Conservation (phyloP, 768 basidiomycete genomes). For the Mycena floridula region DNA sequence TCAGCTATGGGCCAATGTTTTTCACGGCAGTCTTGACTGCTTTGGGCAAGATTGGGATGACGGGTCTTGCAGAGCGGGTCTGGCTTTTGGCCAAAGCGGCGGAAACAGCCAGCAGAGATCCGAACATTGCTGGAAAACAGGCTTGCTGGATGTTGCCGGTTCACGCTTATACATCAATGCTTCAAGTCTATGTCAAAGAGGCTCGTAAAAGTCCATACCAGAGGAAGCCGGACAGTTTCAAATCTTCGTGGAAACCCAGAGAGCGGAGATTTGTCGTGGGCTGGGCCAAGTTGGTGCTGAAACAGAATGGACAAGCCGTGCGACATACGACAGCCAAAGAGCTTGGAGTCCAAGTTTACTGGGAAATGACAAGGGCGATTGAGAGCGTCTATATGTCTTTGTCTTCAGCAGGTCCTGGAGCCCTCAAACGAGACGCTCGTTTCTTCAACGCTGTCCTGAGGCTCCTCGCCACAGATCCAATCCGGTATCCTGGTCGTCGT, state of each 20-base stretch:
- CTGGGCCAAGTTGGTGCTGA: constrained; percentile 13
- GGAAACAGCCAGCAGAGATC: constrained; percentile 46
- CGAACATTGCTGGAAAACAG: constrained; percentile 13
- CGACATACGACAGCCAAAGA: constrained; percentile 8
- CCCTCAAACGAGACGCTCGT: constrained; percentile 49
- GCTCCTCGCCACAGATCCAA: constrained; percentile 26
- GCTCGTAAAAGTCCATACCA: constrained; percentile 30
- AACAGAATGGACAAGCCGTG: constrained; percentile 15
- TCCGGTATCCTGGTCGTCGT: not conserved
- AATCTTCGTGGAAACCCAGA: too few relatives aligned
- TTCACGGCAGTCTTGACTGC: constrained; percentile 57
- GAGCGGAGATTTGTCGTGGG: constrained; percentile 16
- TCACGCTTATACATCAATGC: constrained; percentile 67
- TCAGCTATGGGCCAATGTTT: constrained; percentile 51
- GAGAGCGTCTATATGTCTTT: constrained; percentile 5
- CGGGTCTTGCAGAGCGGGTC: constrained; percentile 53
- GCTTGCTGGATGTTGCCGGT: constrained; percentile 62
- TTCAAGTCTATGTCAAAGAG: constrained; percentile 51
- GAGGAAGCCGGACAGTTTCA: too few relatives aligned
- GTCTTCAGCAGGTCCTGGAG: constrained; percentile 12
- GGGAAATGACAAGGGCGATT: constrained; percentile 3
- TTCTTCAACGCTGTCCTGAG: constrained; percentile 62
- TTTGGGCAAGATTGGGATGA: constrained; percentile 47
- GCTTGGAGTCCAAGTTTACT: constrained; percentile 15
- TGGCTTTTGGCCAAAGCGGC: constrained; percentile 59